Percentiles rank a stretch among this genome's conserved stretches.
Conservation (phyloP, 2,329 filamentous ascomycete genomes). For the Teratosphaeria destructans region DNA sequence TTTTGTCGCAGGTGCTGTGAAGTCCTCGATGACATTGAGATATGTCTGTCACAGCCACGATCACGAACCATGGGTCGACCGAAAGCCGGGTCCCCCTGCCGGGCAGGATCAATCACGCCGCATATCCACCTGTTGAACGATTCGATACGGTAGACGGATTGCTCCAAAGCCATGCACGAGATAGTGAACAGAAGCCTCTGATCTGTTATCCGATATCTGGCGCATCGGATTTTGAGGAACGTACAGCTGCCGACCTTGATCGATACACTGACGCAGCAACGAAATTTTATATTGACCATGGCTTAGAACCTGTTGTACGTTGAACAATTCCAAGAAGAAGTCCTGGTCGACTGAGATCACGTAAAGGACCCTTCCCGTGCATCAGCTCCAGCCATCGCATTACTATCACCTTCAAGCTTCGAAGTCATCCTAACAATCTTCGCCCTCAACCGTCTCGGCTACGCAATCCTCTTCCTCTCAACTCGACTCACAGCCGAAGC, state of each 20-base stretch:
- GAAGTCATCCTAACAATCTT: conserved; percentile 46
- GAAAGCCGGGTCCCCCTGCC: neutral
- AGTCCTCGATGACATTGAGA: neutral
- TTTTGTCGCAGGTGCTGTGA: no score
- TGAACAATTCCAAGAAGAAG: neutral
- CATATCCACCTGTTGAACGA: conserved; percentile 16
- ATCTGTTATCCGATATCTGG: conserved; percentile 21
- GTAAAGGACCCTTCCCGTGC: conserved; percentile 14
- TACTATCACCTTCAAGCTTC: conserved; percentile 45
- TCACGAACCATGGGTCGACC: neutral
- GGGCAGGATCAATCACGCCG: neutral
- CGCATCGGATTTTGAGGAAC: conserved; percentile 22
- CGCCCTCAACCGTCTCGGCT: conserved; percentile 45
- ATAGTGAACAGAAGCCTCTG: conserved; percentile 18
- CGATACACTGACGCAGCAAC: conserved; percentile 18
- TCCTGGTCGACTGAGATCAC: neutral
- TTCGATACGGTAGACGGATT: conserved; percentile 25
- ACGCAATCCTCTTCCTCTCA: conserved; percentile 45
- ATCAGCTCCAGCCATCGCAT: conserved; percentile 32
- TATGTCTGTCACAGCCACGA: neutral
- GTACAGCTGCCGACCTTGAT: conserved; percentile 19
- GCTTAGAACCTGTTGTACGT: conserved; percentile 19
- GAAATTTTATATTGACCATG: conserved; percentile 15
- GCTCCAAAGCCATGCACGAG: conserved; percentile 21
- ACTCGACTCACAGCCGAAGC: conserved; percentile 44